phyloP scores from a whole-genome alignment of 2,329 filamentous ascomycete species.

The Phaeosphaeriaceae sp. region DNA sequence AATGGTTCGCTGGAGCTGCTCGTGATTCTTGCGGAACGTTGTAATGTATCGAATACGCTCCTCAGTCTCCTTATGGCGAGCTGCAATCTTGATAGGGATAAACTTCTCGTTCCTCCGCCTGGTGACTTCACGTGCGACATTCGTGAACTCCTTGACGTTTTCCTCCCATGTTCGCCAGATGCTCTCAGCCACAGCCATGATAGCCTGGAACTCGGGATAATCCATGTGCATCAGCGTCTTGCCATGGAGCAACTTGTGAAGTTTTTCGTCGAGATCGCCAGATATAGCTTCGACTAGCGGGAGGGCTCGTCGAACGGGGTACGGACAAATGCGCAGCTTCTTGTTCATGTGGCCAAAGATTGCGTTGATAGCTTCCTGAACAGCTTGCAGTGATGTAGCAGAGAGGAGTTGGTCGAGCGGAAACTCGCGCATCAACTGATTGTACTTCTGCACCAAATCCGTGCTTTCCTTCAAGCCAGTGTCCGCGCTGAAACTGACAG shows the following conservation, averaged over 20 bases:
- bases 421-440: slow-evolving; percentile 98
- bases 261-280: slow-evolving; percentile 82
- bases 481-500: slow-evolving; percentile 94
- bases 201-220: slow-evolving; percentile 83
- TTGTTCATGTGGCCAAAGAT: slow-evolving; percentile 97
- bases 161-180: slow-evolving; percentile 96
- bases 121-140: slow-evolving; percentile 93
- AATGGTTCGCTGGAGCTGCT: slow-evolving; percentile 95
- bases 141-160: slow-evolving; percentile 96
- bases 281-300: slow-evolving; percentile 98
- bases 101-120: slow-evolving; percentile 95
- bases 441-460: slow-evolving; percentile 97
- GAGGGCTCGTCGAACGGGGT: slow-evolving; percentile 88
- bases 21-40: slow-evolving; percentile 95
- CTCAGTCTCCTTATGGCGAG: slow-evolving; percentile 86
- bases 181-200: slow-evolving; percentile 82
- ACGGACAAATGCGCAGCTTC: slow-evolving; percentile 94
- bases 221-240: slow-evolving; percentile 89
- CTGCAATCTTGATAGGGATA: slow-evolving; percentile 94
- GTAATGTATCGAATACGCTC: slow-evolving; percentile 90
- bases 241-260: slow-evolving; percentile 86
- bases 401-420: slow-evolving; percentile 93
- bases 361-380: slow-evolving; percentile 84
- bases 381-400: slow-evolving; percentile 85
- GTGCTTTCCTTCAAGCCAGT: slow-evolving; percentile 95